Evolutionary conservation across 2,329 filamentous ascomycete genomes (phyloP).

Genomic region (Sphaerulina musiva): DNA sequence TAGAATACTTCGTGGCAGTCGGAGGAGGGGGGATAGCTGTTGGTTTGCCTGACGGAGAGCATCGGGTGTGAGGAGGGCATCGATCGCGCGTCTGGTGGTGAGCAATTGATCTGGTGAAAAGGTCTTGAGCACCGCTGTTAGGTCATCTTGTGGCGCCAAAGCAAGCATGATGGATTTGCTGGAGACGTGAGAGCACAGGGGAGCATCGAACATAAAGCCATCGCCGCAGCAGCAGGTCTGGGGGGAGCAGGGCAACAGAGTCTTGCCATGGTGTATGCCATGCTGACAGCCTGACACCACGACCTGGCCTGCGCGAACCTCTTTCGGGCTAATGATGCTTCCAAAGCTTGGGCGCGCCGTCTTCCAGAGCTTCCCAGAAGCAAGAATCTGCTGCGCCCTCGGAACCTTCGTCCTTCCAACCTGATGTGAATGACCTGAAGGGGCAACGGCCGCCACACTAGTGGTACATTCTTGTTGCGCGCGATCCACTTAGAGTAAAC

Average conservation of each 20-base stretch:
- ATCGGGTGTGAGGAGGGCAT: constrained; percentile 10
- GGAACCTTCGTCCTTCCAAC: background rate
- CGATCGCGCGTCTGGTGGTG: constrained; percentile 9
- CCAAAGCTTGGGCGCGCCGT: constrained; percentile 6
- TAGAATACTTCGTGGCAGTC: constrained; percentile 10
- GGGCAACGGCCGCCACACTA: too few relatives aligned
- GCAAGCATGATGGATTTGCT: constrained; percentile 1
- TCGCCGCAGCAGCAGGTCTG: background rate
- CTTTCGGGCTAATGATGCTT: constrained; percentile 5
- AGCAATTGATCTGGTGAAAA: constrained; percentile 12
- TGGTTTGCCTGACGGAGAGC: constrained; percentile 10
- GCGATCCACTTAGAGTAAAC: too few relatives aligned
- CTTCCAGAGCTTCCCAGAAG: background rate
- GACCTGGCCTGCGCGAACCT: constrained; percentile 10
- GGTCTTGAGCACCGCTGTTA: constrained; percentile 3
- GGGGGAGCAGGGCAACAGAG: constrained; percentile 7
- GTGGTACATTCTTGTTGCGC: too few relatives aligned
- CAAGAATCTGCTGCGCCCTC: constrained; percentile 2
- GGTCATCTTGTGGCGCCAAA: constrained; percentile 1
- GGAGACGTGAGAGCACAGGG: background rate
- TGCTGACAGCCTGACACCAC: constrained; percentile 13
- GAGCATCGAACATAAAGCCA: constrained; percentile 6
- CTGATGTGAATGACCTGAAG: background rate
- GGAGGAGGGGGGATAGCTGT: constrained; percentile 14
- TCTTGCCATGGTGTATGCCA: constrained; percentile 11